Percentiles rank a stretch among this genome's conserved stretches.
phyloP scores from a whole-genome alignment of 345 rosid species.

The Populus tremula region DNA sequence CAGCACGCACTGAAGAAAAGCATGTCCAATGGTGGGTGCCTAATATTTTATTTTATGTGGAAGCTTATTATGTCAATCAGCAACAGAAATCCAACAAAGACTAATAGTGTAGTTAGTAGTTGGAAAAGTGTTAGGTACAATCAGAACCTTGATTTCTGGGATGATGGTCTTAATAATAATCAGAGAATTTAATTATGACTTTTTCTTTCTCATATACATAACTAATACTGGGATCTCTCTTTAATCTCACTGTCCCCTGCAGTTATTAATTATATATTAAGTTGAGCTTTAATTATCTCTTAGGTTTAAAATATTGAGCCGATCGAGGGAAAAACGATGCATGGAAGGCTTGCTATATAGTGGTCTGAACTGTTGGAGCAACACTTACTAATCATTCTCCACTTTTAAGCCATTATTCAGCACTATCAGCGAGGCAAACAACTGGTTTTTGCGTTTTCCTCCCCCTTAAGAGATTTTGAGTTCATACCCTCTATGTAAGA shows the following conservation, averaged over 20 bases:
- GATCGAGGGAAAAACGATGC: background rate
- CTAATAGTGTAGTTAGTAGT: constrained; percentile 27
- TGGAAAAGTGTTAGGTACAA: constrained; percentile 23
- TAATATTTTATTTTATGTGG: background rate
- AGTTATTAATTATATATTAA: too few relatives aligned
- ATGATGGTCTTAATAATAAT: constrained; percentile 18
- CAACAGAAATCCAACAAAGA: constrained; percentile 31
- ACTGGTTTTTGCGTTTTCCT: too few relatives aligned
- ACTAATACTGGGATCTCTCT: too few relatives aligned
- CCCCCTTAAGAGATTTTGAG: too few relatives aligned
- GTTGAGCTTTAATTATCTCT: too few relatives aligned
- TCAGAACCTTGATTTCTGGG: constrained; percentile 53
- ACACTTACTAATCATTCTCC: constrained; percentile 12
- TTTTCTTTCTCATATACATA: too few relatives aligned
- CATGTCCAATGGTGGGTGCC: too few relatives aligned
- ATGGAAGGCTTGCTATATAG: background rate
- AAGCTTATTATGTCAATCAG: background rate
- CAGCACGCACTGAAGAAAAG: too few relatives aligned
- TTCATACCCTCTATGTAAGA: too few relatives aligned
- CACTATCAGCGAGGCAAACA: too few relatives aligned
- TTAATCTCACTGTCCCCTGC: too few relatives aligned
- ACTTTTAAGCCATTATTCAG: background rate
- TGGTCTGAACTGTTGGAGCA: constrained; percentile 10
- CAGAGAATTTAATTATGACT: background rate
- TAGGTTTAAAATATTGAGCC: too few relatives aligned